phyloP scores from a whole-genome alignment of 2,329 filamentous ascomycete species.

The Colletotrichum liriopes region DNA sequence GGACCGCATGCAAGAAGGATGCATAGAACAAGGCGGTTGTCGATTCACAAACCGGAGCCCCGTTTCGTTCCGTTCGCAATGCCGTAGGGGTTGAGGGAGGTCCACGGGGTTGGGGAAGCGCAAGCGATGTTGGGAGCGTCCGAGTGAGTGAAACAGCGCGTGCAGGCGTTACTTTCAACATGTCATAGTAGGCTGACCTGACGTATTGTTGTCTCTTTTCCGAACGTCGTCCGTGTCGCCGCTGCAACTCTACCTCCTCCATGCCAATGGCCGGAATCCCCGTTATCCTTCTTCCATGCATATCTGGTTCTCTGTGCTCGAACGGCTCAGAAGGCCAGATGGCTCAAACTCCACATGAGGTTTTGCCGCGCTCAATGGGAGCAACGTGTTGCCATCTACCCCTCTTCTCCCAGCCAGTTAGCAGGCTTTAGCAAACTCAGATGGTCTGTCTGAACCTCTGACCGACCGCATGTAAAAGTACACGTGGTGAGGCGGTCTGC shows the following conservation, averaged over 20 bases:
- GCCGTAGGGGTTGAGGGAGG: not conserved
- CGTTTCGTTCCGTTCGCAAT: not conserved
- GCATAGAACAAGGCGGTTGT: too few species aligned
- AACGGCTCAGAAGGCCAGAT: not conserved
- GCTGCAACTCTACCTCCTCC: not conserved
- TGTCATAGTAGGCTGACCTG: constrained; percentile 28
- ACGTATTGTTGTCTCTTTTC: constrained; percentile 2
- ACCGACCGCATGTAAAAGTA: not conserved
- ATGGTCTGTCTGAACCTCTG: not conserved
- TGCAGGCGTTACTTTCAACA: not conserved
- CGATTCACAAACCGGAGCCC: not conserved
- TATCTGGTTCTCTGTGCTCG: not conserved
- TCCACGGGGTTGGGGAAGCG: not conserved
- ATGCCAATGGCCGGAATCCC: not conserved
- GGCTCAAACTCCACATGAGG: too few species aligned
- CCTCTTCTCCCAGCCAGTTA: not conserved
- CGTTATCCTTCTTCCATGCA: constrained; percentile 12
- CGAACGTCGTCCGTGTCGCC: not conserved
- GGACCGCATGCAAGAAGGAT: not conserved
- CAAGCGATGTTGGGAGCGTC: not conserved
- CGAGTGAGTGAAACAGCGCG: not conserved
- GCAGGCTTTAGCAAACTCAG: not conserved
- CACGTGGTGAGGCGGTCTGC: not conserved
- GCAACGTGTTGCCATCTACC: not conserved
- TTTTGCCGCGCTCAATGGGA: constrained; percentile 1